Evolutionary conservation across 129 eudicot species (phyloP), one percentile per base, ranked within the genome.

Genomic region (Oenanthe sinensis): DNA sequence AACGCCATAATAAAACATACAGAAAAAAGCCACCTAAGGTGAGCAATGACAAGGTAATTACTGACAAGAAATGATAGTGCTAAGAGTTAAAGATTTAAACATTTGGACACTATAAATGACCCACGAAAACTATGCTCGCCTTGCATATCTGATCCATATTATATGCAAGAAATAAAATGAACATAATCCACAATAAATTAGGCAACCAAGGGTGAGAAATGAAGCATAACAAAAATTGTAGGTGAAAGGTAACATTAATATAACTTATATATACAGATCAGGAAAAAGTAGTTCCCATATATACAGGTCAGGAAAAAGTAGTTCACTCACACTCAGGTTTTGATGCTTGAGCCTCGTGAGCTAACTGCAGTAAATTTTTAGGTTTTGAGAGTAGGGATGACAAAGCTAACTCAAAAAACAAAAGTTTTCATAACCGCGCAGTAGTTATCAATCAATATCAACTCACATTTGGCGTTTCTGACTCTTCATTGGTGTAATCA

Each of bases 291-390:
- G 22, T 50, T 16, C 16, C 54, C 5, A 48, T 48, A 48, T 13
- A 43, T 2, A 73, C 17, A 54, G 15, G 71, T 44, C 47, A 72
- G 46, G 71, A 74, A 42, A 75, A 62, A 65, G 62, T 68, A 60
- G 40, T 54, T 39, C 19, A 83, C 95, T 88, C 83, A 93, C 98
- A 93, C 75, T 85, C 90, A 81, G 83, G 20, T 85, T 86, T 86
- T 78, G 90, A 81, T 69, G 83, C 63, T 42, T 75, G 77, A 77
- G 54, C 83, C 69, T 77, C 89, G 77, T 87, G 88, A 83, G 80
- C 48, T 68, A 82, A 49, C 98, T 93, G 92, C 85, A 84, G 37
- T 33, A 43, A 78, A 75, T 63, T 75, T 81, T 19, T 20, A 19
- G 62, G 62, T 19, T 52, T 52, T 52, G 10, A 0, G 37, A 26